These are phyloP conservation scores for Daldinia decipiens DNA, from an alignment of 495 filamentous ascomycete genomes.

Conservation along the genomic window DNA sequence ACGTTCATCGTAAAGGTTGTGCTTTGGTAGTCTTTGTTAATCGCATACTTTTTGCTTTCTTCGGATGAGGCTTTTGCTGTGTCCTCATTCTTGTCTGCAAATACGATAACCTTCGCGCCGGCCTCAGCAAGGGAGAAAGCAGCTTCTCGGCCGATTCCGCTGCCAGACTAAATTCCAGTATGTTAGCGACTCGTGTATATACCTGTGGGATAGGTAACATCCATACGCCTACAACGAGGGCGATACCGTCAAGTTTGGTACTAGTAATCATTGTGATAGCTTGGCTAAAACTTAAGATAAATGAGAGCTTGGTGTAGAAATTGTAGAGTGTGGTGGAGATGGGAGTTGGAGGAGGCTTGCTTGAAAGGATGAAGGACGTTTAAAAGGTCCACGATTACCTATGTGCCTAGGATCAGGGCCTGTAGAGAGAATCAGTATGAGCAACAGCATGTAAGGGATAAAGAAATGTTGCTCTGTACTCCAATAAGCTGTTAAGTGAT, in stretches of 20 bases:
- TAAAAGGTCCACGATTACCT: too few species aligned
- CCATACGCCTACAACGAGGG: not conserved
- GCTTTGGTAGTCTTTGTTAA: conserved; percentile 30
- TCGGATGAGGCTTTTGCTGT: conserved; percentile 34
- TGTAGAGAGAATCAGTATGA: too few species aligned
- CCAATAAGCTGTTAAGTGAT: too few species aligned
- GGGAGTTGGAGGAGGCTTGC: not conserved
- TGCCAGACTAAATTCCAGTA: not conserved
- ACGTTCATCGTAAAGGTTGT: not conserved
- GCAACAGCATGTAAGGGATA: too few species aligned
- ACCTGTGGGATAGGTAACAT: not conserved
- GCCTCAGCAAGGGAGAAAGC: conserved; percentile 8
- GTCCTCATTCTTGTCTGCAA: conserved; percentile 43
- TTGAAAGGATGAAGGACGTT: not conserved
- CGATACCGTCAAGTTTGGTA: not conserved
- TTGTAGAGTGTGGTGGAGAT: not conserved
- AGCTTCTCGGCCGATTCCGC: not conserved
- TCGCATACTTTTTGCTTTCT: conserved; percentile 43
- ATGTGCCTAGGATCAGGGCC: too few species aligned
- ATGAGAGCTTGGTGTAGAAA: not conserved
- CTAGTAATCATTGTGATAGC: not conserved
- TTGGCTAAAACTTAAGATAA: not conserved
- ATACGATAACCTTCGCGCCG: conserved; percentile 39
- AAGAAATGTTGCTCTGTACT: too few species aligned
- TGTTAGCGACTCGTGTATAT: not conserved